Conservation (phyloP, 768 basidiomycete genomes). For the Cystobasidium onofrii region DNA sequence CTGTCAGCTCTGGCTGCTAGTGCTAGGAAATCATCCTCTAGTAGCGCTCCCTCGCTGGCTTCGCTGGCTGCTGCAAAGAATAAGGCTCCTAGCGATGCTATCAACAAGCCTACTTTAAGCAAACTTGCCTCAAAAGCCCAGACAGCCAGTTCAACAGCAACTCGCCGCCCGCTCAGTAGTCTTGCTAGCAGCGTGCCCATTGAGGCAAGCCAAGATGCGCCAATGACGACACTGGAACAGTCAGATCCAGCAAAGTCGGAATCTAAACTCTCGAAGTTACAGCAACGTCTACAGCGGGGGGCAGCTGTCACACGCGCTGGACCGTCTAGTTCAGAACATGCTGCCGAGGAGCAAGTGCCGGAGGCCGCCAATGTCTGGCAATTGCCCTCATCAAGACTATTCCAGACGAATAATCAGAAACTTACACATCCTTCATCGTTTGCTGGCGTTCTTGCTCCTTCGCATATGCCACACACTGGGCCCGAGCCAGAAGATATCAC, state of each 20-base stretch:
- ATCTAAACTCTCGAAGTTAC: slow-evolving; percentile 40
- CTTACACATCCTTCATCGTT: slow-evolving; percentile 3
- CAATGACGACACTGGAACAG: not conserved
- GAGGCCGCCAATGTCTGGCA: slow-evolving; percentile 16
- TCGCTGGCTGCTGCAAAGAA: slow-evolving; percentile 32
- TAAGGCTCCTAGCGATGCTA: not conserved
- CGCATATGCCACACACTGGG: not conserved
- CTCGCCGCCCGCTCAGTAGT: slow-evolving; percentile 7
- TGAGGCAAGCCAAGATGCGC: not conserved
- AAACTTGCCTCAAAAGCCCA: slow-evolving; percentile 46
- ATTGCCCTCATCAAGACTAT: slow-evolving; percentile 32
- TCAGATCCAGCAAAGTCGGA: slow-evolving; percentile 45
- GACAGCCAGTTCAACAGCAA: slow-evolving; percentile 39
- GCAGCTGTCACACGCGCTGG: not conserved
- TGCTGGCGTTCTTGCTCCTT: not conserved
- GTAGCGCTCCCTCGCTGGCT: slow-evolving; percentile 22
- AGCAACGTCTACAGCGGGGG: slow-evolving; percentile 32
- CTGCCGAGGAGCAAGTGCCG: not conserved
- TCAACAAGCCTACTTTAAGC: not conserved
- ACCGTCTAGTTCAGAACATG: not conserved
- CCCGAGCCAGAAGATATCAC: slow-evolving; percentile 25
- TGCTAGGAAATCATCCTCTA: not conserved
- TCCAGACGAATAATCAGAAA: slow-evolving; percentile 22
- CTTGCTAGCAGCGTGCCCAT: not conserved
- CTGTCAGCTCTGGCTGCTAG: not conserved